A percentile compares a stretch with the other conserved stretches of the same genome.
phyloP scores from a whole-genome alignment of 2,329 filamentous ascomycete species.

The Pseudocercospora vitis region DNA sequence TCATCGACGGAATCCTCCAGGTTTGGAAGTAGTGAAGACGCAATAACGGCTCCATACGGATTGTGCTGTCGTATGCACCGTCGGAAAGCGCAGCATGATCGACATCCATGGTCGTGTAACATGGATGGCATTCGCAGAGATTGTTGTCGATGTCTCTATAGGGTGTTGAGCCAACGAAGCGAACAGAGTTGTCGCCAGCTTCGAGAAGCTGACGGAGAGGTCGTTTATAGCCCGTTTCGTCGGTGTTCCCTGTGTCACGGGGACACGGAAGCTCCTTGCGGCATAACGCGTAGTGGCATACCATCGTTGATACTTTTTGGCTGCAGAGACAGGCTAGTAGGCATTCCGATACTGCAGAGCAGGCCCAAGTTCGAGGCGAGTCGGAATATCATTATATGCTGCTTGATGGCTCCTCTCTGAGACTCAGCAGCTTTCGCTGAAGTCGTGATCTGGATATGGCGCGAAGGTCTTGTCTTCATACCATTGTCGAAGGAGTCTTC shows the following conservation, averaged over 20 bases:
- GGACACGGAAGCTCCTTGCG: constrained; percentile 45
- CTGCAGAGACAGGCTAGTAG: not conserved
- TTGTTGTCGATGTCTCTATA: constrained; percentile 17
- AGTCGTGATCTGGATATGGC: too few species aligned
- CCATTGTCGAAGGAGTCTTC: not conserved
- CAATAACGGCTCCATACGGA: constrained; percentile 2
- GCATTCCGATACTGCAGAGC: not conserved
- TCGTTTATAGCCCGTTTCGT: constrained; percentile 20
- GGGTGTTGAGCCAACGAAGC: constrained; percentile 14
- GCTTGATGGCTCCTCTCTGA: too few species aligned
- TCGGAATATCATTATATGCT: not conserved
- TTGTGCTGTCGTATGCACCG: not conserved
- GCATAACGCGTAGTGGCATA: constrained; percentile 33
- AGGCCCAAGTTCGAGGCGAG: not conserved
- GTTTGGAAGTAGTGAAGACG: constrained; percentile 6
- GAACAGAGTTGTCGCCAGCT: constrained; percentile 7
- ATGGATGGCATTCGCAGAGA: constrained; percentile 10
- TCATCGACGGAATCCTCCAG: not conserved
- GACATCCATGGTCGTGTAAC: constrained; percentile 3
- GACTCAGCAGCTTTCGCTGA: too few species aligned
- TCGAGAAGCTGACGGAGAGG: constrained; percentile 12
- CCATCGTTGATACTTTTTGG: not conserved
- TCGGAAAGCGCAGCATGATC: constrained; percentile 6
- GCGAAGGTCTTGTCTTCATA: too few species aligned
- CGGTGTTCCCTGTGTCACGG: constrained; percentile 33